Conservation (phyloP, 768 basidiomycete genomes). For the Lentinula sp. region DNA sequence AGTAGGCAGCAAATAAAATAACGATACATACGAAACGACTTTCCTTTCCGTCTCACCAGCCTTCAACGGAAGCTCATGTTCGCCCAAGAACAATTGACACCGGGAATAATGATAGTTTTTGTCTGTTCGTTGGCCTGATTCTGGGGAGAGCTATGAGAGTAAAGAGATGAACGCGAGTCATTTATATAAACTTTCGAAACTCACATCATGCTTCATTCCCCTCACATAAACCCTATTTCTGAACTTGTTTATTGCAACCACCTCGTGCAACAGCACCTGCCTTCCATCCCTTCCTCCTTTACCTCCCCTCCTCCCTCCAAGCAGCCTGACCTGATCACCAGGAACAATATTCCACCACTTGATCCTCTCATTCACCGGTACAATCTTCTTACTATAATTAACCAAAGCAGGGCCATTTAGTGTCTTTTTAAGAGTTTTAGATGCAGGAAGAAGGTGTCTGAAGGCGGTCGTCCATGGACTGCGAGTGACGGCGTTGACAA, state of each 20-base stretch:
- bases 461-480: constrained; percentile 59
- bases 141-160: background rate
- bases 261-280: constrained; percentile 52
- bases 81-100: constrained; percentile 73
- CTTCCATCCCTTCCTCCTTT: constrained; percentile 32
- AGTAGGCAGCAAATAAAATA: constrained; percentile 5
- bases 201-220: constrained; percentile 16
- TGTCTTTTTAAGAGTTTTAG: constrained; percentile 40
- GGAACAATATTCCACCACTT: constrained; percentile 87
- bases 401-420: constrained; percentile 31
- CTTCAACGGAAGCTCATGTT: constrained; percentile 48
- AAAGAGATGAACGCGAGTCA: constrained; percentile 19
- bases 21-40: constrained; percentile 38
- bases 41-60: constrained; percentile 24
- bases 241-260: constrained; percentile 66
- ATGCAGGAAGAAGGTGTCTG: constrained; percentile 53
- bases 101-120: constrained; percentile 69
- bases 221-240: constrained; percentile 63
- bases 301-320: constrained; percentile 26
- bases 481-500: constrained; percentile 43
- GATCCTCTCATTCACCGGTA: constrained; percentile 61
- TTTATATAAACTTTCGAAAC: constrained; percentile 6
- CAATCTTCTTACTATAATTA: constrained; percentile 46
- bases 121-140: constrained; percentile 18
- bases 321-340: constrained; percentile 70